phyloP scores from a whole-genome alignment of 768 basidiomycete genomes.

The Amanita muscaria region DNA sequence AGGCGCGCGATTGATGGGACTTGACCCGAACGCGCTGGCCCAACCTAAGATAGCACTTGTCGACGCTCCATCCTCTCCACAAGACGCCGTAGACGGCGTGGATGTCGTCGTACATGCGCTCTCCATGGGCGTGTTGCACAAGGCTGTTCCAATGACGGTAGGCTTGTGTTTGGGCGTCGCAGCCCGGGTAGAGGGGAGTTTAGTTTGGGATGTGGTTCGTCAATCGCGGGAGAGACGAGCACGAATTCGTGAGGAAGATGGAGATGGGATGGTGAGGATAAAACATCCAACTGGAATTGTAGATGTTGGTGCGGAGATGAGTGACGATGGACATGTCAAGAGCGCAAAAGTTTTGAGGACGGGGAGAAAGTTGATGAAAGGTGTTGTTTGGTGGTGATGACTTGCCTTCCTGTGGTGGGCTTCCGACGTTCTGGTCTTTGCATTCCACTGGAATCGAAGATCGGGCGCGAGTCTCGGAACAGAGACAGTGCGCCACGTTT shows the following conservation, averaged over 20 bases:
- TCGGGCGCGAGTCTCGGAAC: too few relatives aligned
- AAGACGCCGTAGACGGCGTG: conserved; percentile 21
- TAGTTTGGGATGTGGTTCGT: conserved; percentile 42
- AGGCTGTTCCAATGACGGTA: conserved; percentile 67
- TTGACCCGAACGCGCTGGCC: conserved; percentile 53
- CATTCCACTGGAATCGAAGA: too few relatives aligned
- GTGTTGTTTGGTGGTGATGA: conserved; percentile 53
- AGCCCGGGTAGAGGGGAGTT: conserved; percentile 40
- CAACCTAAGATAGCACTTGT: conserved; percentile 67
- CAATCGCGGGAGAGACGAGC: conserved; percentile 18
- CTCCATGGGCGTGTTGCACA: conserved; percentile 66
- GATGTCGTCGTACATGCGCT: conserved; percentile 52
- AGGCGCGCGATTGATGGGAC: conserved; percentile 52
- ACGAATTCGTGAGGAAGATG: conserved; percentile 11
- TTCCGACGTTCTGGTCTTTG: too few relatives aligned
- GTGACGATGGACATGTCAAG: conserved; percentile 33
- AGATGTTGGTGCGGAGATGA: conserved; percentile 54
- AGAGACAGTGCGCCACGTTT: too few relatives aligned
- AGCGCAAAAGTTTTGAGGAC: conserved; percentile 62
- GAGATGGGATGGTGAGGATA: conserved; percentile 34
- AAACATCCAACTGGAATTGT: conserved; percentile 61
- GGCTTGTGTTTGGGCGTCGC: conserved; percentile 64
- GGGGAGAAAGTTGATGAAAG: conserved; percentile 64
- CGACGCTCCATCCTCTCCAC: conserved; percentile 23
- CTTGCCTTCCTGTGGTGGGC: too few relatives aligned